Percentiles rank a stretch among this genome's conserved stretches.
Conservation (phyloP, 768 basidiomycete species). For the Mycena maculata region DNA sequence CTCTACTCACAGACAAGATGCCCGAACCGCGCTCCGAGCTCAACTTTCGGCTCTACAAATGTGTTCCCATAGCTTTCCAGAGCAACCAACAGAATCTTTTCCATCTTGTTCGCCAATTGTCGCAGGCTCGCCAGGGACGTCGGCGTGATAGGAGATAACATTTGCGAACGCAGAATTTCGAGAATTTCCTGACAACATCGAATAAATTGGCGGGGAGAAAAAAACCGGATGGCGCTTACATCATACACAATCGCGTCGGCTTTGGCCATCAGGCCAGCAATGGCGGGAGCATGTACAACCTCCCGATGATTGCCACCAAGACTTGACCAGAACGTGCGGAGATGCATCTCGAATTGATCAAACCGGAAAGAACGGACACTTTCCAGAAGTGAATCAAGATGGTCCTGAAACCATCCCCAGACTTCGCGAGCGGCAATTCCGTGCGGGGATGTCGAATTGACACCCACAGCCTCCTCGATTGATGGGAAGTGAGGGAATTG, state of each 20-base stretch:
- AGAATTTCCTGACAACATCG: constrained; percentile 76
- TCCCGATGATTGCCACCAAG: constrained; percentile 83
- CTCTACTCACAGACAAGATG: constrained; percentile 83
- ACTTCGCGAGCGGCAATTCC: constrained; percentile 86
- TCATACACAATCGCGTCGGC: constrained; percentile 93
- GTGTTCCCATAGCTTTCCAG: constrained; percentile 87
- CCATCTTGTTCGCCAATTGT: constrained; percentile 91
- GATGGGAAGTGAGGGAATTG: constrained; percentile 85
- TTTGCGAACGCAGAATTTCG: constrained; percentile 85
- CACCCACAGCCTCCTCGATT: constrained; percentile 86
- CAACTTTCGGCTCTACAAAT: constrained; percentile 92
- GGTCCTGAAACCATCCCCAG: constrained; percentile 94
- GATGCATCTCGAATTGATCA: constrained; percentile 90
- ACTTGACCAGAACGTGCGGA: constrained; percentile 87
- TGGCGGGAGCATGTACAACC: constrained; percentile 88
- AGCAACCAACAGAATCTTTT: constrained; percentile 85
- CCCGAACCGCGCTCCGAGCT: constrained; percentile 90
- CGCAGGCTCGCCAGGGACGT: constrained; percentile 77
- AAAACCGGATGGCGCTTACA: constrained; percentile 60
- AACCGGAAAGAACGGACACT: constrained; percentile 82
- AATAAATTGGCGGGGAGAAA: constrained; percentile 33
- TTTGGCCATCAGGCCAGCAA: constrained; percentile 89
- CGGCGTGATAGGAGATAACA: constrained; percentile 81
- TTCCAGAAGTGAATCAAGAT: constrained; percentile 85
- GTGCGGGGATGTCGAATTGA: constrained; percentile 79